phyloP scores from a whole-genome alignment of 73 alveolate genomes.

The Paramecium caudatum region DNA sequence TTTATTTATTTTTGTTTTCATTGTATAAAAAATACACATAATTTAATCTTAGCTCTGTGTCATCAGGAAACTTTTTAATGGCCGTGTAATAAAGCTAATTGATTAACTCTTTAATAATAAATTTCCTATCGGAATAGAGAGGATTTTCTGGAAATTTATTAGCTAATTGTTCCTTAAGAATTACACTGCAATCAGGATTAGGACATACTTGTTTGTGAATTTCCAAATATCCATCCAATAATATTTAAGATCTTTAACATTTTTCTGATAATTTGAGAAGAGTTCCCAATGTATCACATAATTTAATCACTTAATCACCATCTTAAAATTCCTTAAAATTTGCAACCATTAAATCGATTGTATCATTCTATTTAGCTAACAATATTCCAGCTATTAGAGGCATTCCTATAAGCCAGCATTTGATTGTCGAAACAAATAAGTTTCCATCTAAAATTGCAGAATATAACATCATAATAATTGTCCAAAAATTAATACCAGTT shows the following conservation, averaged over 20 bases:
- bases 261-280: not conserved
- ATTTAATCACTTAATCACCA: slow-evolving; percentile 21
- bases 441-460: slow-evolving; percentile 51
- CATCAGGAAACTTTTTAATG: slow-evolving; percentile 29
- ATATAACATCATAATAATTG: slow-evolving; percentile 64
- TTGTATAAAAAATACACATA: slow-evolving; percentile 57
- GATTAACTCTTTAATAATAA: not conserved
- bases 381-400: slow-evolving; percentile 61
- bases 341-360: slow-evolving; percentile 56
- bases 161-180: slow-evolving; percentile 30
- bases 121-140: not conserved
- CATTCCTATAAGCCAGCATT: slow-evolving; percentile 72
- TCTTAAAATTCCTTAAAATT: slow-evolving; percentile 27
- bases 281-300: slow-evolving; percentile 2
- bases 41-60: not conserved
- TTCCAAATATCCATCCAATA: slow-evolving; percentile 68
- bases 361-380: not conserved
- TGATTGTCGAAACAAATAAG: slow-evolving; percentile 39
- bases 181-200: slow-evolving; percentile 26
- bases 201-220: slow-evolving; percentile 57
- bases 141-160: slow-evolving; percentile 46
- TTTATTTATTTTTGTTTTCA: not conserved
- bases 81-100: slow-evolving; percentile 32
- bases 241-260: not conserved
- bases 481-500: slow-evolving; percentile 59